A percentile compares a stretch with the other conserved stretches of the same genome.
Evolutionary conservation across 352 stramenopile species (phyloP).

Genomic region (Phytophthora crassamura): DNA sequence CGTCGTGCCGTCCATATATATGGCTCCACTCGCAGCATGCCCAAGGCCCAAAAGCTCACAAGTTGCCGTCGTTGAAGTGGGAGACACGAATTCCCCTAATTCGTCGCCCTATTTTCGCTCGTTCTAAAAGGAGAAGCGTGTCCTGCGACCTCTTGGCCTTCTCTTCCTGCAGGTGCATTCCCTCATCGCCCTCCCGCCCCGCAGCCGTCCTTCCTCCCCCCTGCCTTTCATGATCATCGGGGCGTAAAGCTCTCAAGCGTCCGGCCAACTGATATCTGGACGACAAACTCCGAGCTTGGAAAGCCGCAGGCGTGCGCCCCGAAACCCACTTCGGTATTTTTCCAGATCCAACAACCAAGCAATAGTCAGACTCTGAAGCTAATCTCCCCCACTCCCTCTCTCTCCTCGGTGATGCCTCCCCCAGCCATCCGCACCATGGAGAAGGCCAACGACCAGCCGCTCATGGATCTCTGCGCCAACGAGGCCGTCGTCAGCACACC

Average conservation of each 20-base stretch:
- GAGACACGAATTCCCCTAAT: constrained; percentile 2
- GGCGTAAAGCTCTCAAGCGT: constrained; percentile 4
- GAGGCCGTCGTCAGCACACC: constrained; percentile 15
- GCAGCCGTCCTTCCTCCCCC: not conserved
- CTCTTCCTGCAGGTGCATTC: constrained; percentile 12
- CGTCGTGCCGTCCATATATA: constrained; percentile 22
- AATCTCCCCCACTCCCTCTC: constrained; percentile 14
- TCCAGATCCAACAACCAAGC: constrained; percentile 9
- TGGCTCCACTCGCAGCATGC: not conserved
- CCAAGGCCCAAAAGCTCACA: not conserved
- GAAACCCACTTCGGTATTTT: constrained; percentile 24
- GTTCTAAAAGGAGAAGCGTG: constrained; percentile 30
- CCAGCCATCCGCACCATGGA: constrained; percentile 23
- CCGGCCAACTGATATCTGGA: constrained; percentile 29
- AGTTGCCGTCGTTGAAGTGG: constrained; percentile 8
- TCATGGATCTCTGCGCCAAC: constrained; percentile 29
- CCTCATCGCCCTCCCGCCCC: constrained; percentile 4
- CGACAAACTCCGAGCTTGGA: constrained; percentile 9
- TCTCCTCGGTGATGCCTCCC: constrained; percentile 1
- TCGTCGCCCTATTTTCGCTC: constrained; percentile 21
- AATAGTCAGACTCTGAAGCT: not conserved
- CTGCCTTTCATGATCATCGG: constrained; percentile 18
- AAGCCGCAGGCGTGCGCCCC: constrained; percentile 32
- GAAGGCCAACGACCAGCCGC: constrained; percentile 12
- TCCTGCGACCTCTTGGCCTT: constrained; percentile 26